phyloP scores from a whole-genome alignment of 2,329 filamentous ascomycete genomes.

The Fusarium robinianum region DNA sequence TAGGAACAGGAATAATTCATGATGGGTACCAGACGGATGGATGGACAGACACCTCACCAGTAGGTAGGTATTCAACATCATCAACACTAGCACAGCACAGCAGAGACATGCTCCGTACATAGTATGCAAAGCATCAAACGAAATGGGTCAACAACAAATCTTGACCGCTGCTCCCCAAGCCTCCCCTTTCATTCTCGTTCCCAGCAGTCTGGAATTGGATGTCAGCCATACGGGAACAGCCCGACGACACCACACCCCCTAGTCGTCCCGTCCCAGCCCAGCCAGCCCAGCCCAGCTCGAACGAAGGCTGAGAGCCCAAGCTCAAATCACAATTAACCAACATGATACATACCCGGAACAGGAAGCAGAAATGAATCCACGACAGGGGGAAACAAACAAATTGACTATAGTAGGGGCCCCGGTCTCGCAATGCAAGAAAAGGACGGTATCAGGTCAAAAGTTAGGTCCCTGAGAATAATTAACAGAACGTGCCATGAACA shows the following conservation, averaged over 20 bases:
- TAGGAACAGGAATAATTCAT: neutral
- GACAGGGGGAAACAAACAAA: neutral
- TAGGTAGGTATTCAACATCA: neutral
- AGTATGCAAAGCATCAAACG: too few species aligned
- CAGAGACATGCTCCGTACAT: too few species aligned
- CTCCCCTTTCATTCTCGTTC: too few species aligned
- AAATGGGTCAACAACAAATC: neutral
- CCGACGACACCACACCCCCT: conserved; percentile 9
- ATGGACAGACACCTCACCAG: too few species aligned
- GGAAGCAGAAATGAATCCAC: too few species aligned
- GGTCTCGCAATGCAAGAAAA: neutral
- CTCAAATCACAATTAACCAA: conserved; percentile 3
- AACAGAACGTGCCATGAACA: neutral
- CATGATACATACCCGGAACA: too few species aligned
- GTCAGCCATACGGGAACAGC: conserved; percentile 18
- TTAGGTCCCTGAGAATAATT: neutral
- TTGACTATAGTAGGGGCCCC: neutral
- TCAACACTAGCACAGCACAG: too few species aligned
- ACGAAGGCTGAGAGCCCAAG: too few species aligned
- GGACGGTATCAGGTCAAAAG: neutral
- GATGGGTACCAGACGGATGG: too few species aligned
- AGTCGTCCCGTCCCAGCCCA: conserved; percentile 5
- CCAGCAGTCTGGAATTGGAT: conserved; percentile 2
- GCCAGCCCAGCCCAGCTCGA: too few species aligned
- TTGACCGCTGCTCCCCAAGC: conserved; percentile 4